Evolutionary conservation across 805 yeast genomes (phyloP).

Genomic region (Candida nitratophila): DNA sequence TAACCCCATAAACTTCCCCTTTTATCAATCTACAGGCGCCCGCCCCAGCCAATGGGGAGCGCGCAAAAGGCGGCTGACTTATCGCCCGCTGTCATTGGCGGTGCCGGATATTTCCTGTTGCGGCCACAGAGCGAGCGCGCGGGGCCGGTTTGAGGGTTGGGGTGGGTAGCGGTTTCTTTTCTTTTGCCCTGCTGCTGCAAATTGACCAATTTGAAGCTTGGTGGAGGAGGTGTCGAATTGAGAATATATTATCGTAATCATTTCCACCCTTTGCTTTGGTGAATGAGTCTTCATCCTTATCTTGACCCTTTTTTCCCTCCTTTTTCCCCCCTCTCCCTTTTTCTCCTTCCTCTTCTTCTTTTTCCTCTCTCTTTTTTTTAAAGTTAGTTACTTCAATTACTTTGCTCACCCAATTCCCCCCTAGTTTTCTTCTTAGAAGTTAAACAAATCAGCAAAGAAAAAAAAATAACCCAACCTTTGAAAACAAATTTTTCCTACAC

Average conservation of each 20-base stretch:
- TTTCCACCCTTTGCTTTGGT: background rate
- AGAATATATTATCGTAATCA: background rate
- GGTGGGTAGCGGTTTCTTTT: background rate
- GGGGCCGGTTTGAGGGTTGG: background rate
- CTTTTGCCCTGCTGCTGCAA: background rate
- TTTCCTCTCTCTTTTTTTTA: background rate
- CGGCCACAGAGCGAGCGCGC: background rate
- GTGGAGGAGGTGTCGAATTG: no score
- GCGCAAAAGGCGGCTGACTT: background rate
- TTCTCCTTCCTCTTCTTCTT: background rate
- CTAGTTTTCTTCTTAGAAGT: background rate
- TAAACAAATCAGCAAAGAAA: background rate
- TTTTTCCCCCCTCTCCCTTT: background rate
- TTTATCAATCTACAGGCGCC: background rate
- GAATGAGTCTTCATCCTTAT: no score
- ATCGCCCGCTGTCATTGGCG: background rate
- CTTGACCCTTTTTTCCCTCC: background rate
- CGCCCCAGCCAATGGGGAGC: background rate
- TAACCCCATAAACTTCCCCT: background rate
- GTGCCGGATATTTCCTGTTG: background rate
- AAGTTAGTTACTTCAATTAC: background rate
- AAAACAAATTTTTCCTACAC: background rate
- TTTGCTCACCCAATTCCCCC: background rate
- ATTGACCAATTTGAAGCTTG: no score
- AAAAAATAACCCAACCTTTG: background rate